Base-by-base conservation (phyloP, 768 basidiomycete genomes). In the Wakefieldia striispora region DNA sequence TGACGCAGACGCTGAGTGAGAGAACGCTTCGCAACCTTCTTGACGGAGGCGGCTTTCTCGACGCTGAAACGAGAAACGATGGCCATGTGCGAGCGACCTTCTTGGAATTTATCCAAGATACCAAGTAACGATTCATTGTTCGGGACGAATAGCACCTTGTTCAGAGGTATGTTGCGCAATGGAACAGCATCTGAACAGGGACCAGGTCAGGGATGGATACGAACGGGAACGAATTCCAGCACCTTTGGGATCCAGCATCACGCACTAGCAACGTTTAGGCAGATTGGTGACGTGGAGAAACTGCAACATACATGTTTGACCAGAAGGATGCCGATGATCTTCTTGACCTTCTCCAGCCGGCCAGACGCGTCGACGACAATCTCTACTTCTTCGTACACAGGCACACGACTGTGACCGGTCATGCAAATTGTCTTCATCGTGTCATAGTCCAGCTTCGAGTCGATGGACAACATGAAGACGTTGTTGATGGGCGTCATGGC, bases 31-130 rank as follows among this genome's bases (percentile, higher is more conserved):
- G 89, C 89, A 4, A 83, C 87, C 56, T 88, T 80, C 77, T 91
- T 92, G 47, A 92, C 83, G 44, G 83, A 84, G n/a, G 81, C 76
- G 16, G 87, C 87, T 67, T 83, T 85, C 50, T 85, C 82, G 12
- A 76, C 76, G 45, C 83, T 86, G 57, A 88, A 81, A 39, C 89
- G 81, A 53, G 83, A 84, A 45, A 94, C 90, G 57, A 95, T 88
- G 19, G 92, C 92, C 81, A 95, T 94, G 64, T 95, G 92, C 36
- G 87, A 90, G 26, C 90, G 78, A 4, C 91, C 92, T 61, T 92
- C 91, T 65, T 94, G 91, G 66, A 95, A 95, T 52, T 77, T 86
- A 65, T 94, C 91, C 27, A 95, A 75, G 53, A 93, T 89, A 21
- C 87, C 83, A 13, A 94, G 77, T 1, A 95, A 73, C 20, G 91